Evolutionary conservation across 192 early-diverging fungal species (phyloP).

Genomic region (Hyaloraphidium curvatum): DNA sequence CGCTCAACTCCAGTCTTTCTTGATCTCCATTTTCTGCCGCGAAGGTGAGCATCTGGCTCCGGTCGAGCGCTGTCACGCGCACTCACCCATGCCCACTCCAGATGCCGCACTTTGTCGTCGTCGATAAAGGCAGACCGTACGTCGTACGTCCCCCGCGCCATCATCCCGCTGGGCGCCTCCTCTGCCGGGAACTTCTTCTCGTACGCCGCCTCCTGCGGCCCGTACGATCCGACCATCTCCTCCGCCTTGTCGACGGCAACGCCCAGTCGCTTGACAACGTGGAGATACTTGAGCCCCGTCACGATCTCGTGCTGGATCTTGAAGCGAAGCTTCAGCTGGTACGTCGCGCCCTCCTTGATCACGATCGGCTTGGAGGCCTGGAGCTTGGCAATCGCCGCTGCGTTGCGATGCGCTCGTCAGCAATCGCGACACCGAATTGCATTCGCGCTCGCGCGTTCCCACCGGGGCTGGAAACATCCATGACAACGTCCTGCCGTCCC

Average conservation of each 20-base stretch:
- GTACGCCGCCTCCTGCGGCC: conserved; percentile 45
- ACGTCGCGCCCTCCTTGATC: conserved; percentile 93
- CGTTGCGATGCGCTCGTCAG: not conserved
- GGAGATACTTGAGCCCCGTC: conserved; percentile 84
- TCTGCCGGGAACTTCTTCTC: conserved; percentile 74
- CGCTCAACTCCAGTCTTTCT: too few relatives aligned
- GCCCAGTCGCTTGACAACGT: conserved; percentile 75
- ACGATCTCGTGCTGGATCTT: conserved; percentile 89
- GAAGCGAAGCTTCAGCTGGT: conserved; percentile 84
- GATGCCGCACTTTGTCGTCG: conserved; percentile 65
- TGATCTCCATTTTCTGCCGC: too few relatives aligned
- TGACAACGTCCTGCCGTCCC: conserved; percentile 52
- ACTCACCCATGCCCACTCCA: conserved; percentile 59
- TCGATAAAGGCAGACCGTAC: conserved; percentile 74
- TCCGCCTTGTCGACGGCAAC: conserved; percentile 75
- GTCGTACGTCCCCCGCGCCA: conserved; percentile 80
- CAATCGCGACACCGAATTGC: not conserved
- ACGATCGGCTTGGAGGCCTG: conserved; percentile 52
- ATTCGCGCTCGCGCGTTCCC: conserved; percentile 3
- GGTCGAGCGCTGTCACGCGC: too few relatives aligned
- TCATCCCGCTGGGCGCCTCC: conserved; percentile 79
- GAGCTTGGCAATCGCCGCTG: conserved; percentile 43
- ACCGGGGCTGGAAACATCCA: conserved; percentile 60
- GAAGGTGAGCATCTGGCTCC: too few relatives aligned
- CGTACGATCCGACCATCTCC: conserved; percentile 94